Evolutionary conservation across 345 rosid genomes (phyloP).

Genomic region (Brassica carinata): DNA sequence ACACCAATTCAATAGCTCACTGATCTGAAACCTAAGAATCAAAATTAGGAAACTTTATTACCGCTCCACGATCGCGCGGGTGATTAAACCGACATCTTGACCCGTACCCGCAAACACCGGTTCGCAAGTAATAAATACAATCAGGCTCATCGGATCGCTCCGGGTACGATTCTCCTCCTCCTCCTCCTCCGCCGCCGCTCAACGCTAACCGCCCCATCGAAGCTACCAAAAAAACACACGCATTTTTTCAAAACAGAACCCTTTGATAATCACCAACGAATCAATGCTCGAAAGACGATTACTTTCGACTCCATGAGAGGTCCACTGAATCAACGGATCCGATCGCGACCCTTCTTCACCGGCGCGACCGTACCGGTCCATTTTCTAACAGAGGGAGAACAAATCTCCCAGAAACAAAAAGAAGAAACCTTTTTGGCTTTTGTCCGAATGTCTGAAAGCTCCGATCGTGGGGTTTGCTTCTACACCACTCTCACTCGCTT

Average conservation of each 20-base stretch:
- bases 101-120: slow-evolving; percentile 86
- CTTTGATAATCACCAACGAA: slow-evolving; percentile 43
- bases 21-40: slow-evolving; percentile 3
- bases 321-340: slow-evolving; percentile 77
- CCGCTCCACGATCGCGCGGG: slow-evolving; percentile 80
- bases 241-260: slow-evolving; percentile 12
- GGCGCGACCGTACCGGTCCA: slow-evolving; percentile 74
- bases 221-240: slow-evolving; percentile 29
- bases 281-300: not conserved
- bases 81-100: slow-evolving; percentile 96
- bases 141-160: slow-evolving; percentile 78
- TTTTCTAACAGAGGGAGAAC: slow-evolving; percentile 25
- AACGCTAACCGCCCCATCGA: slow-evolving; percentile 64
- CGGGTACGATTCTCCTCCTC: slow-evolving; percentile 58
- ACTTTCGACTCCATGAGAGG: slow-evolving; percentile 69
- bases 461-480: slow-evolving; percentile 43
- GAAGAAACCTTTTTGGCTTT: slow-evolving; percentile 9
- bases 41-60: slow-evolving; percentile 38
- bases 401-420: slow-evolving; percentile 10
- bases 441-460: slow-evolving; percentile 41
- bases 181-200: slow-evolving; percentile 11
- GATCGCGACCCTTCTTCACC: slow-evolving; percentile 60
- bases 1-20: slow-evolving; percentile 25
- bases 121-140: slow-evolving; percentile 82
- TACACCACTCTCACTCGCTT: slow-evolving; percentile 41